phyloP scores from a whole-genome alignment of 495 filamentous ascomycete species.

The Neurospora tetrasperma region DNA sequence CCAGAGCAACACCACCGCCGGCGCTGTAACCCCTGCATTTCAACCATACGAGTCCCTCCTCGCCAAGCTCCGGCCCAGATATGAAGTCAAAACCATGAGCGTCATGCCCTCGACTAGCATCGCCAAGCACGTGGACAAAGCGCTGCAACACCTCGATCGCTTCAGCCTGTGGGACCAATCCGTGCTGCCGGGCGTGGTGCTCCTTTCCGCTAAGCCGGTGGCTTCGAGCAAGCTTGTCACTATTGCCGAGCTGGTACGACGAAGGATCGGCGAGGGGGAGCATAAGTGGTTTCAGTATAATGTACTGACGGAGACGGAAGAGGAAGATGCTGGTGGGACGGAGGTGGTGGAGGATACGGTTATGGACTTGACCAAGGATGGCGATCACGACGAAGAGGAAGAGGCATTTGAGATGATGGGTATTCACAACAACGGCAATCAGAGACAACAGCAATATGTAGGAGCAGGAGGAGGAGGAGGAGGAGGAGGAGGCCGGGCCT shows the following conservation, averaged over 20 bases:
- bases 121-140: slow-evolving; percentile 38
- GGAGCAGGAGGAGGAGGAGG: not conserved
- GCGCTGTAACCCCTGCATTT: slow-evolving; percentile 3
- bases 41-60: slow-evolving; percentile 20
- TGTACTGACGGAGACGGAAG: slow-evolving; percentile 28
- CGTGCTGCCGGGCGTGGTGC: slow-evolving; percentile 22
- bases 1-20: slow-evolving; percentile 1
- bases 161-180: slow-evolving; percentile 22
- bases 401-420: slow-evolving; percentile 43
- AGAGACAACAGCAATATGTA: not conserved
- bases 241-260: slow-evolving; percentile 54
- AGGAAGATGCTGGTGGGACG: slow-evolving; percentile 14
- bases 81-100: slow-evolving; percentile 32
- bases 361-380: slow-evolving; percentile 14
- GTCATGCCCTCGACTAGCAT: slow-evolving; percentile 49
- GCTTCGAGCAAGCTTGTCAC: slow-evolving; percentile 51
- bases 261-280: slow-evolving; percentile 41
- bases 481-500: not conserved
- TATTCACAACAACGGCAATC: not conserved
- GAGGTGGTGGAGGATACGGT: slow-evolving; percentile 31
- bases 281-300: slow-evolving; percentile 56
- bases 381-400: slow-evolving; percentile 7
- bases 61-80: slow-evolving; percentile 17
- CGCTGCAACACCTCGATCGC: slow-evolving; percentile 30
- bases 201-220: slow-evolving; percentile 43